These are phyloP conservation scores for Aspergillus tamarii DNA, from an alignment of 2,329 filamentous ascomycete species.

Conservation along the genomic window DNA sequence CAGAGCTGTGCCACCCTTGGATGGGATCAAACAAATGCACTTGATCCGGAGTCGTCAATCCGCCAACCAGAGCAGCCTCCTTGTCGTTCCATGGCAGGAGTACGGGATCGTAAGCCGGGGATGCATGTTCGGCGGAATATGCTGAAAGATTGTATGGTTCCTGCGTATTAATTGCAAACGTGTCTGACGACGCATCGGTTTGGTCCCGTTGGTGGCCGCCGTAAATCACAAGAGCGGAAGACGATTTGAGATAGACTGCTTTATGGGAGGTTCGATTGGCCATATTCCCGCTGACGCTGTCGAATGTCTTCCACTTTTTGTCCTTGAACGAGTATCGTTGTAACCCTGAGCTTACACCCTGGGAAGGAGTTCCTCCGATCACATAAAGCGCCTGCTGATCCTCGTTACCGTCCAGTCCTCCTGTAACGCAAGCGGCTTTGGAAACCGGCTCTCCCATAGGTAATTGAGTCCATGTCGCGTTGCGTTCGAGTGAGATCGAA, in stretches of 20 bases:
- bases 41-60: slow-evolving; percentile 64
- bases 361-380: slow-evolving; percentile 71
- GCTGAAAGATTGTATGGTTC: slow-evolving; percentile 67
- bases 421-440: slow-evolving; percentile 76
- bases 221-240: slow-evolving; percentile 77
- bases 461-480: slow-evolving; percentile 72
- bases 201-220: slow-evolving; percentile 70
- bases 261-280: slow-evolving; percentile 75
- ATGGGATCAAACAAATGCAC: slow-evolving; percentile 72
- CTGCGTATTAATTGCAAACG: slow-evolving; percentile 71
- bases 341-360: slow-evolving; percentile 69
- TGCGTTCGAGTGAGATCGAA: slow-evolving; percentile 68
- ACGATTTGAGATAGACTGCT: slow-evolving; percentile 71
- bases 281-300: slow-evolving; percentile 56
- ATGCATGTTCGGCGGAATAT: slow-evolving; percentile 59
- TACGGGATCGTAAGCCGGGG: slow-evolving; percentile 69
- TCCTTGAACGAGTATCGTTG: slow-evolving; percentile 67
- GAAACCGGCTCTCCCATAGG: slow-evolving; percentile 69
- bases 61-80: slow-evolving; percentile 75
- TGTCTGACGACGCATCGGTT: slow-evolving; percentile 66
- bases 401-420: slow-evolving; percentile 60
- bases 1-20: slow-evolving; percentile 69
- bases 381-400: slow-evolving; percentile 71
- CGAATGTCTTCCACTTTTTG: slow-evolving; percentile 62
- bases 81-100: slow-evolving; percentile 74